Percentiles rank a stretch among this genome's conserved stretches.
Evolutionary conservation across 108 stramenopile species (phyloP).

Genomic region (Aurantiochytrium sp.): DNA sequence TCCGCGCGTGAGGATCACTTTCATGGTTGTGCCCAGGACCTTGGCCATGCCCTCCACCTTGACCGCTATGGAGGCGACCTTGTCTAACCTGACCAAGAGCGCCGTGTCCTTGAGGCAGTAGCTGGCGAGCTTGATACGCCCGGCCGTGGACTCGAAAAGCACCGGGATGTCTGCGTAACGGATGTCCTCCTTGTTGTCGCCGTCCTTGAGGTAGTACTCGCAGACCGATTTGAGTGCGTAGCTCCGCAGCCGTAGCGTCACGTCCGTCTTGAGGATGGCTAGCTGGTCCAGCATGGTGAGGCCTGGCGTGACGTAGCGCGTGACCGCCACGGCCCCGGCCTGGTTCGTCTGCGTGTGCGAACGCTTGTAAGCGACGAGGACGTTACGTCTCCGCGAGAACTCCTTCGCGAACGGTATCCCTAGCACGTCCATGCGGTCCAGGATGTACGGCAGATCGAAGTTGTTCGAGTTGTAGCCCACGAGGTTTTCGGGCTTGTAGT

Average conservation of each 20-base stretch:
- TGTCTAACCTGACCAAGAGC: background rate
- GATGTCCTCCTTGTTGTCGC: background rate
- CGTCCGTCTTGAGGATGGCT: background rate
- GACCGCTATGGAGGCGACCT: background rate
- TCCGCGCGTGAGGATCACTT: background rate
- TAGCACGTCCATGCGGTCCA: background rate
- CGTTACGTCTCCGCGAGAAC: background rate
- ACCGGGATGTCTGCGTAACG: background rate
- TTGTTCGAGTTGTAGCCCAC: background rate
- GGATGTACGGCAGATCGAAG: slow-evolving; percentile 15
- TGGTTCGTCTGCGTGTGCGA: background rate
- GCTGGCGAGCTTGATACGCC: background rate
- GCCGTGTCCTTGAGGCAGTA: background rate
- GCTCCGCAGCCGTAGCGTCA: background rate
- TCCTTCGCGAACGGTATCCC: background rate
- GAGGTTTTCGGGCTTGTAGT: background rate
- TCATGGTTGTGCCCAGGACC: background rate
- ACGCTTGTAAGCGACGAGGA: background rate
- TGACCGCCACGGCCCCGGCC: background rate
- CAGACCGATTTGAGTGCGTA: background rate
- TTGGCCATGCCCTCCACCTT: background rate
- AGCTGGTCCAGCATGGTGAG: background rate
- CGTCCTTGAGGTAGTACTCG: background rate
- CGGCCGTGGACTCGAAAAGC: background rate
- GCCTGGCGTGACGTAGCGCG: background rate